Evolutionary conservation across 2,329 filamentous ascomycete species (phyloP), one percentile per base, ranked within the genome.

Genomic region (Talaromyces islandicus): DNA sequence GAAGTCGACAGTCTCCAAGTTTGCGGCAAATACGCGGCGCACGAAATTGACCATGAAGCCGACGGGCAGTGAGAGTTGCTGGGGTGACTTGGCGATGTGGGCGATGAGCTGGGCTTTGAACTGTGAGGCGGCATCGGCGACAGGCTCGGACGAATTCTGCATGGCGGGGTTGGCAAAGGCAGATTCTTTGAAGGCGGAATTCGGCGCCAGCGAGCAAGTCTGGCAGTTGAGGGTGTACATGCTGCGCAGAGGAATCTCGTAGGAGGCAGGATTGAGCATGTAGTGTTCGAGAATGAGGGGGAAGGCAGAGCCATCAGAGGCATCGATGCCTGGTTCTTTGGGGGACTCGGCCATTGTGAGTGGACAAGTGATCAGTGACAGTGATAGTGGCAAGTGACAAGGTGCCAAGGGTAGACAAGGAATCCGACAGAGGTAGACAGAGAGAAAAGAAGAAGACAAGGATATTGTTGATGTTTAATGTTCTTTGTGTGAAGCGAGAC

Each of bases 201-300:
- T 67, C 55, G 59, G 67, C 25, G 64, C 65, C 59, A 65, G 64
- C 29, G 72, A 70, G 60, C 74, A 73, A 53, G 73, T 60, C 19
- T 82, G 80, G 63, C 82, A 85, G 69, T 88, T 88, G 70, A 88
- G 78, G 27, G 82, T 81, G 75, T 88, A 88, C 83, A 88, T 88
- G 63, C 84, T 87, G 60, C 85, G 82, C 29, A 88, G 78, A 21
- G 86, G 86, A 32, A 88, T 84, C 67, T 88, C 86, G 68, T 88
- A 88, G 65, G 79, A 83, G 66, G 79, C 81, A 9, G 85, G 84
- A 68, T 87, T 85, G 60, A 82, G 80, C 57, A 87, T 73, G 60
- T 86, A 78, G 69, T 85, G 83, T 60, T 85, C 83, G 55, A 85
- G 76, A 62, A 86, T 83, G 79, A 81, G 79, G 62, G 77, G 72